Evolutionary conservation across 2,329 filamentous ascomycete species (phyloP).

Genomic region (Byssoonygena ceratinophila): DNA sequence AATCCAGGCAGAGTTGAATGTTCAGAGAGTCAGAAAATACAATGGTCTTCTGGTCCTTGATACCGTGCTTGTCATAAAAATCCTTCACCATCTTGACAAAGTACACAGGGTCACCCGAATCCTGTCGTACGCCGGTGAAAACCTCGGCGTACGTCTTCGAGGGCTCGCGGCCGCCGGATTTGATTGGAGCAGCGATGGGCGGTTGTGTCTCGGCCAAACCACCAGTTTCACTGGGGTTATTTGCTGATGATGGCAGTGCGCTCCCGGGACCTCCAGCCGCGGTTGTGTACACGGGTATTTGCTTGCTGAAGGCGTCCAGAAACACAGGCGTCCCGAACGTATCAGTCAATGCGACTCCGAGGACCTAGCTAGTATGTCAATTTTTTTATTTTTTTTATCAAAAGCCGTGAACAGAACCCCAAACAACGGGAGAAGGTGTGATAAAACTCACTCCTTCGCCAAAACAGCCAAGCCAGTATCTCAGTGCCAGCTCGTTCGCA

Average conservation of each 20-base stretch:
- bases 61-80: conserved; percentile 67
- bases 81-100: conserved; percentile 69
- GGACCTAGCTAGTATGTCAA: conserved; percentile 38
- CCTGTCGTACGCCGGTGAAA: conserved; percentile 76
- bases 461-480: conserved; percentile 86
- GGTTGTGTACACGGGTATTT: conserved; percentile 42
- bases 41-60: conserved; percentile 72
- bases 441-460: conserved; percentile 62
- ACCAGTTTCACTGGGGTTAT: conserved; percentile 30
- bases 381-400: too few relatives aligned
- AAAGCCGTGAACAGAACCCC: too few relatives aligned
- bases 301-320: conserved; percentile 68
- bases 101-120: conserved; percentile 72
- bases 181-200: conserved; percentile 37
- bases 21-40: conserved; percentile 95
- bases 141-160: conserved; percentile 64
- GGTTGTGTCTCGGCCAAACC: conserved; percentile 31
- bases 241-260: conserved; percentile 32
- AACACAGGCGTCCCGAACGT: conserved; percentile 92
- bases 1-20: conserved; percentile 80
- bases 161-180: conserved; percentile 29
- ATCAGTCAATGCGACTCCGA: conserved; percentile 85
- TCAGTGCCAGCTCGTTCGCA: conserved; percentile 73
- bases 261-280: conserved; percentile 33
- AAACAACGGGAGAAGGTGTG: too few relatives aligned